phyloP scores from a whole-genome alignment of 176 grass and related monocot species.

The Oryza glumipatula region DNA sequence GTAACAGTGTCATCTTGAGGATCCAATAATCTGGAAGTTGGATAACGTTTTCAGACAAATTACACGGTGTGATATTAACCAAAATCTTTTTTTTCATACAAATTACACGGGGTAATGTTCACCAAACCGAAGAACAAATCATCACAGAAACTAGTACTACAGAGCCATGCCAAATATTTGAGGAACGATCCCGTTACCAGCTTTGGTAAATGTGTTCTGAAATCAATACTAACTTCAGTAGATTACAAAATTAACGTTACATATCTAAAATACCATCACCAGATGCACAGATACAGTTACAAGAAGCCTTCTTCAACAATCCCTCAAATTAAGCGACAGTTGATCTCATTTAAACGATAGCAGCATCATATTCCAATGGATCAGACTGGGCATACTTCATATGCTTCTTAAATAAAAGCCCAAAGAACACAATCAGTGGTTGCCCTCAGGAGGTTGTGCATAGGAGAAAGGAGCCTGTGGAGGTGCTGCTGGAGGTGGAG shows the following conservation, averaged over 20 bases:
- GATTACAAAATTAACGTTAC: conserved; percentile 38
- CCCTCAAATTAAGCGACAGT: conserved; percentile 3
- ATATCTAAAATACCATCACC: conserved; percentile 16
- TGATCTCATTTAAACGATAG: background rate
- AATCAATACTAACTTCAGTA: conserved; percentile 4
- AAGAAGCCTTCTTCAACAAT: conserved; percentile 21
- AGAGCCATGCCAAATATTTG: background rate
- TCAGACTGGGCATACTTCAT: conserved; percentile 1
- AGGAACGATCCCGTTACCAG: background rate
- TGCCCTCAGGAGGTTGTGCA: conserved; percentile 48
- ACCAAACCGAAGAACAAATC: background rate
- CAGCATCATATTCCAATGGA: conserved; percentile 3
- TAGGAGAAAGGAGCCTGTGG: conserved; percentile 51
- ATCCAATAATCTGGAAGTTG: background rate
- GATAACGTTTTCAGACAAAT: background rate
- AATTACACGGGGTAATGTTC: background rate
- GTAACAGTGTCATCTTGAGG: background rate
- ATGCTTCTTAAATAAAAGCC: conserved; percentile 1
- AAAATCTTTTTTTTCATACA: background rate
- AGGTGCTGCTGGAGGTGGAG: conserved; percentile 32
- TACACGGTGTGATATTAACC: background rate
- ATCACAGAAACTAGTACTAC: background rate
- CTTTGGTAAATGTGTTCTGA: background rate
- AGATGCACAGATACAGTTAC: background rate
- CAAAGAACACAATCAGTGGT: conserved; percentile 40